phyloP scores from a whole-genome alignment of 192 early-diverging fungal genomes.

The Mortierella alpina region DNA sequence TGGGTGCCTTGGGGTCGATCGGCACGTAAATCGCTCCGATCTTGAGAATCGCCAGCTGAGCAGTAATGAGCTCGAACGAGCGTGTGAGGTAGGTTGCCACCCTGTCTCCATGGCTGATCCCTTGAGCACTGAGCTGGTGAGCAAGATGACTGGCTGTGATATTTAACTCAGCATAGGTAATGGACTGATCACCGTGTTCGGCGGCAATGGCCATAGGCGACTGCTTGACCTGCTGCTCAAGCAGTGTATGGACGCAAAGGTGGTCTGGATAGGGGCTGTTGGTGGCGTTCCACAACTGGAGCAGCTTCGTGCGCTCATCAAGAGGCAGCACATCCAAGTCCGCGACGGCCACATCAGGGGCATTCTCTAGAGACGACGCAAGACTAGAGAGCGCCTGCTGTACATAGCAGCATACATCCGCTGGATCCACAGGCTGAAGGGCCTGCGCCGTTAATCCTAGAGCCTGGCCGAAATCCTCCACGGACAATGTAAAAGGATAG shows the following conservation, averaged over 20 bases:
- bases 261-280: background rate
- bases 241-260: background rate
- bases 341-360: too few relatives aligned
- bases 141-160: background rate
- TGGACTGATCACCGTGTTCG: background rate
- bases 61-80: background rate
- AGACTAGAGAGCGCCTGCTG: slow-evolving; percentile 8
- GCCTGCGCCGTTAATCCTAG: slow-evolving; percentile 5
- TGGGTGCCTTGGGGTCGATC: background rate
- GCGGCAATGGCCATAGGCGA: background rate
- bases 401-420: background rate
- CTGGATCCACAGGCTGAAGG: background rate
- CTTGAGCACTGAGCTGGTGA: background rate
- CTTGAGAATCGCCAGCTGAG: slow-evolving; percentile 7
- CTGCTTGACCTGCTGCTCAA: background rate
- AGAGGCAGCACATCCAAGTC: background rate
- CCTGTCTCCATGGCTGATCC: background rate
- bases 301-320: background rate
- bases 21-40: slow-evolving; percentile 1
- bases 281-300: slow-evolving; percentile 2
- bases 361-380: background rate
- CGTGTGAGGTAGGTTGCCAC: background rate
- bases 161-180: slow-evolving; percentile 1
- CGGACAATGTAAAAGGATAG: slow-evolving; percentile 15
- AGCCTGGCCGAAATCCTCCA: slow-evolving; percentile 13